phyloP scores from a whole-genome alignment of 805 yeast genomes.

The Zygosaccharomyces bailii region DNA sequence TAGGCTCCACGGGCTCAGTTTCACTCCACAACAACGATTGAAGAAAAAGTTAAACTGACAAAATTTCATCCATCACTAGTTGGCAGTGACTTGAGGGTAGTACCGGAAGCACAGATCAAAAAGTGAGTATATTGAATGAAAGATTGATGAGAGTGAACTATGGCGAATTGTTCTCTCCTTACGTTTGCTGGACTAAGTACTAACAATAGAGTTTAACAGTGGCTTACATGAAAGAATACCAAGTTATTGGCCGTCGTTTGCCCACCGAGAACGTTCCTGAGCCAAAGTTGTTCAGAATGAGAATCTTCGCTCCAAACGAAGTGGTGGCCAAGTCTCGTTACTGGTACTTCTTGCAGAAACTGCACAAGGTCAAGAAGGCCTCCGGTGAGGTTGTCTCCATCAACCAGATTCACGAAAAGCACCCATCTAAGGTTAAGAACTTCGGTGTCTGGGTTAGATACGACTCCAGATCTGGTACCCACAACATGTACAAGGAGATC shows the following conservation, averaged over 20 bases:
- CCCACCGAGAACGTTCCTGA: slow-evolving; percentile 98
- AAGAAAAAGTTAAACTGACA: slow-evolving; percentile 9
- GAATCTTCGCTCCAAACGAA: slow-evolving; percentile 98
- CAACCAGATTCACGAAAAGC: slow-evolving; percentile 86
- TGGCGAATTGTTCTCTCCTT: neutral
- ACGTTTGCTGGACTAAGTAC: slow-evolving; percentile 4
- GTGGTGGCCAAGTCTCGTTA: slow-evolving; percentile 99
- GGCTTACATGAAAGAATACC: slow-evolving; percentile 99
- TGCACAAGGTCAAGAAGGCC: slow-evolving; percentile 99
- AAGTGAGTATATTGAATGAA: slow-evolving; percentile 5
- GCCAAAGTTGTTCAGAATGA: slow-evolving; percentile 99
- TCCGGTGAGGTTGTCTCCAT: slow-evolving; percentile 98
- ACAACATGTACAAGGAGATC: slow-evolving; percentile 99
- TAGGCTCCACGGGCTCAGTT: slow-evolving; percentile 5
- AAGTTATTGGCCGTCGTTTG: slow-evolving; percentile 99
- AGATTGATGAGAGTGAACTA: neutral
- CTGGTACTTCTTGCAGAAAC: slow-evolving; percentile 99
- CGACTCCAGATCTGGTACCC: slow-evolving; percentile 99
- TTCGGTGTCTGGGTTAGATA: slow-evolving; percentile 99
- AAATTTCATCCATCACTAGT: slow-evolving; percentile 1
- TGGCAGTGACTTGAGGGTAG: slow-evolving; percentile 7
- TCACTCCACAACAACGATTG: slow-evolving; percentile 5
- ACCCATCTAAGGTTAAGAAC: slow-evolving; percentile 99
- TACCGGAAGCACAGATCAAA: slow-evolving; percentile 11
- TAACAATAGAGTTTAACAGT: slow-evolving; percentile 38